These are phyloP conservation scores for Boechera stricta DNA, from an alignment of 345 rosid species.

Conservation along the genomic window DNA sequence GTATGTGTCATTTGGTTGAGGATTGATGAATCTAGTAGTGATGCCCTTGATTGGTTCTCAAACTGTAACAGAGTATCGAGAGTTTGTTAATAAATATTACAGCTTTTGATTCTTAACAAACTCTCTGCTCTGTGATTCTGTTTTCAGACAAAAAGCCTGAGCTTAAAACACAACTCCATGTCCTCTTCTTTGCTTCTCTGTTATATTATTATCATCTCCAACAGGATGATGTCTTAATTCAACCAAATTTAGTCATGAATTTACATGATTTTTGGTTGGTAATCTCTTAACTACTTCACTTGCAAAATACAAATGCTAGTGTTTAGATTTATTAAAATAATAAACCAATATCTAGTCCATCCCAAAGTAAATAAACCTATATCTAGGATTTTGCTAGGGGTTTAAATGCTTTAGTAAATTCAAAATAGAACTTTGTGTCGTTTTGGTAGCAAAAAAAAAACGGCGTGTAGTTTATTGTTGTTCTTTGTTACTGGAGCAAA, in stretches of 20 bases:
- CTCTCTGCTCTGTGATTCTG: slow-evolving; percentile 62
- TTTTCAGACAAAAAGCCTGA: background rate
- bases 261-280: no score
- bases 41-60: no score
- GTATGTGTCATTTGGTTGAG: no score
- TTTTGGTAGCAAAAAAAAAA: background rate
- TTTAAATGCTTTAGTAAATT: background rate
- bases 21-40: no score
- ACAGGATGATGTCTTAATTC: background rate
- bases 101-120: slow-evolving; percentile 34
- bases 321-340: no score
- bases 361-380: no score
- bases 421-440: background rate
- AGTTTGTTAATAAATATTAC: no score
- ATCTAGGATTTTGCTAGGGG: slow-evolving; percentile 19
- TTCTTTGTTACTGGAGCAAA: background rate
- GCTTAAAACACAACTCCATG: background rate
- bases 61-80: no score
- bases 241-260: background rate
- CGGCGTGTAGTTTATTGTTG: slow-evolving; percentile 7
- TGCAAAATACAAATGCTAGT: no score
- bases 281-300: no score
- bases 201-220: background rate
- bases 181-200: background rate
- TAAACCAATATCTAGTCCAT: no score